Evolutionary conservation across 2,329 filamentous ascomycete species (phyloP).

Genomic region (Penicillium crustosum): DNA sequence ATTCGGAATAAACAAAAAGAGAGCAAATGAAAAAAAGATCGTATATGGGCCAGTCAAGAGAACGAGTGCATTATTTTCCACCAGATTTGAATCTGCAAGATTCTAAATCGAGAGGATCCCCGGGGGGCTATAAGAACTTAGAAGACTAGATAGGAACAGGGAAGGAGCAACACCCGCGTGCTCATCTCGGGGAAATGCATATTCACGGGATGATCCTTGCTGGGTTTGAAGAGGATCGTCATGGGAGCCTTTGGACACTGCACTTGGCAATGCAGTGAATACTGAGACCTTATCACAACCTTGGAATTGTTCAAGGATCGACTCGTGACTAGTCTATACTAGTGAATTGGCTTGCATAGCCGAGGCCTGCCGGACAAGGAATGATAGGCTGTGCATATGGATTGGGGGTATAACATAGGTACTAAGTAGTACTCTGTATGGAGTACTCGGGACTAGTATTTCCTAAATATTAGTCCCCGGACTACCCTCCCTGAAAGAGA

Average conservation of each 20-base stretch:
- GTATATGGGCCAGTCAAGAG: constrained; percentile 1
- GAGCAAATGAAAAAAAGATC: background rate
- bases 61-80: constrained; percentile 5
- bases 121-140: background rate
- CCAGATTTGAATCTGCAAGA: background rate
- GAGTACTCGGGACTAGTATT: too few species aligned
- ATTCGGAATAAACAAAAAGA: background rate
- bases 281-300: background rate
- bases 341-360: constrained; percentile 16
- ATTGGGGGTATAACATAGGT: background rate
- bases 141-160: background rate
- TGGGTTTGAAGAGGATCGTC: constrained; percentile 3
- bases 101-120: background rate
- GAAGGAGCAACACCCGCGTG: constrained; percentile 6
- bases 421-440: background rate
- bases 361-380: constrained; percentile 2
- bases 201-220: constrained; percentile 1
- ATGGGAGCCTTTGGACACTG: background rate
- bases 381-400: constrained; percentile 3
- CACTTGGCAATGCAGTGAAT: background rate
- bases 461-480: background rate
- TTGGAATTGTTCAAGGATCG: background rate
- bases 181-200: background rate
- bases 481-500: constrained; percentile 18
- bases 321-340: background rate